A percentile compares a stretch with the other conserved stretches of the same genome.
Evolutionary conservation across 1,139 yeast genomes (phyloP).

Genomic region (Suhomyces kunorum): DNA sequence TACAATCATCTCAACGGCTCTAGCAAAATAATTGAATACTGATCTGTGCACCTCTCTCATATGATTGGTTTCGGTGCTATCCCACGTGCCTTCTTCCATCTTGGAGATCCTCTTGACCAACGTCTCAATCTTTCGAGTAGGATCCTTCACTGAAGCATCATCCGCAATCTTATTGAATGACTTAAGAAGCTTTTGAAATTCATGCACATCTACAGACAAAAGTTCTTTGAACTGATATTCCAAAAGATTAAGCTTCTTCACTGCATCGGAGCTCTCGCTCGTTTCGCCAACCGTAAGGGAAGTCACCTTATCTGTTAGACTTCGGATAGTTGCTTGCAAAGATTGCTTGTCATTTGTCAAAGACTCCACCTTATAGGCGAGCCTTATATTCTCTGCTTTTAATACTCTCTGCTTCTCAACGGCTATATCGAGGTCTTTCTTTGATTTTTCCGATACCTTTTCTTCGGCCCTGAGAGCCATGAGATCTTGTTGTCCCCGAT

Average conservation of each 20-base stretch:
- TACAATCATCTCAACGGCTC: slow-evolving; percentile 60
- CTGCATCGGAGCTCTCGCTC: slow-evolving; percentile 18
- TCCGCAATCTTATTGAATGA: slow-evolving; percentile 60
- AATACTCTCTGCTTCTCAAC: slow-evolving; percentile 50
- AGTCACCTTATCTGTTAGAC: slow-evolving; percentile 34
- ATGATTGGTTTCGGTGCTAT: slow-evolving; percentile 28
- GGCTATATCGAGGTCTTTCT: slow-evolving; percentile 44
- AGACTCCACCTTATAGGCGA: slow-evolving; percentile 44
- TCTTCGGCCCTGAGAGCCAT: slow-evolving; percentile 23
- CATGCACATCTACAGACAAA: slow-evolving; percentile 36
- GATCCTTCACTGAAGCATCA: slow-evolving; percentile 57
- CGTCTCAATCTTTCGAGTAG: slow-evolving; percentile 50
- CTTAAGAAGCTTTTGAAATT: slow-evolving; percentile 45
- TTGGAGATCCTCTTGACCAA: slow-evolving; percentile 27
- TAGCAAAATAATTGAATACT: slow-evolving; percentile 55
- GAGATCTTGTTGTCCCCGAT: slow-evolving; percentile 31
- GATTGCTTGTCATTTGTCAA: slow-evolving; percentile 39
- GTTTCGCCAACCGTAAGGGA: slow-evolving; percentile 23
- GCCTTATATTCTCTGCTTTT: slow-evolving; percentile 51
- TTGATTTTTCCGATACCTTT: slow-evolving; percentile 30
- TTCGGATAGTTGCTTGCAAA: slow-evolving; percentile 34
- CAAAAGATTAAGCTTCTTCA: slow-evolving; percentile 23
- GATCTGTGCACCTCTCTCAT: slow-evolving; percentile 53
- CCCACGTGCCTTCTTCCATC: slow-evolving; percentile 17
- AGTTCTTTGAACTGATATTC: slow-evolving; percentile 44